Evolutionary conservation across 208 protist genomes (phyloP).

Genomic region (Novymonas esmeraldas): DNA sequence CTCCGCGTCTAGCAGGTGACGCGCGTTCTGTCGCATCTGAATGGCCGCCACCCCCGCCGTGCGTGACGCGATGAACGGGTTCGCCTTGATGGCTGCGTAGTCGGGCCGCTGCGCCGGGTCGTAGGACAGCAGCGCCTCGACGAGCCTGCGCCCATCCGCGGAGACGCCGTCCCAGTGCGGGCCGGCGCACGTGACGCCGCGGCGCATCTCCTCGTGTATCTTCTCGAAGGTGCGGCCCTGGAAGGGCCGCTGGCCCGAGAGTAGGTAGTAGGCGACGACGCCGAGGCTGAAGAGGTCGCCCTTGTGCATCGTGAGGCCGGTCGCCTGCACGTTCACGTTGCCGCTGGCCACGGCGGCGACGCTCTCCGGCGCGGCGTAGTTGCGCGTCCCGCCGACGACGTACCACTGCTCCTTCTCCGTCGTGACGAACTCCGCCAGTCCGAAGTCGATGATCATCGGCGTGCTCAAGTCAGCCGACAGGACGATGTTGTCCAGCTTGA

Average conservation of each 20-base stretch:
- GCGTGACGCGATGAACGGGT: slow-evolving; percentile 45
- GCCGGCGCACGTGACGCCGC: slow-evolving; percentile 48
- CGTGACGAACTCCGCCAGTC: slow-evolving; percentile 64
- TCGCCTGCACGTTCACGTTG: slow-evolving; percentile 36
- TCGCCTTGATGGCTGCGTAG: slow-evolving; percentile 32
- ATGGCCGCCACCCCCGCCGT: slow-evolving; percentile 35
- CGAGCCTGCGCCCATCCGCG: slow-evolving; percentile 38
- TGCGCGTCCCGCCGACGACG: slow-evolving; percentile 49
- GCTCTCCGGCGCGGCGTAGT: slow-evolving; percentile 80
- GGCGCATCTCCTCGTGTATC: slow-evolving; percentile 40
- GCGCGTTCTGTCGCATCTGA: slow-evolving; percentile 25
- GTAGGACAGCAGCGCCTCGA: slow-evolving; percentile 50
- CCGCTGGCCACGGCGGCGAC: slow-evolving; percentile 42
- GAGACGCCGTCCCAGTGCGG: slow-evolving; percentile 53
- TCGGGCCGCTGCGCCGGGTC: slow-evolving; percentile 38
- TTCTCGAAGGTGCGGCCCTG: slow-evolving; percentile 33
- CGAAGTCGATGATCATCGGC: slow-evolving; percentile 88
- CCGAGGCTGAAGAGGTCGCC: slow-evolving; percentile 83
- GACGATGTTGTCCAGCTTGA: slow-evolving; percentile 90
- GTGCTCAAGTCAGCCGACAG: slow-evolving; percentile 60
- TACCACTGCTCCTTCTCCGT: slow-evolving; percentile 26
- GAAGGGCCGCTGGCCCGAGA: slow-evolving; percentile 49
- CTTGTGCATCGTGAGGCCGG: slow-evolving; percentile 51
- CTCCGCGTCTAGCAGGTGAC: slow-evolving; percentile 30
- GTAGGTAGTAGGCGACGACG: slow-evolving; percentile 65